A percentile compares a stretch with the other conserved stretches of the same genome.
Evolutionary conservation across 176 grass and related monocot genomes (phyloP).

Genomic region (Raddia distichophylla): DNA sequence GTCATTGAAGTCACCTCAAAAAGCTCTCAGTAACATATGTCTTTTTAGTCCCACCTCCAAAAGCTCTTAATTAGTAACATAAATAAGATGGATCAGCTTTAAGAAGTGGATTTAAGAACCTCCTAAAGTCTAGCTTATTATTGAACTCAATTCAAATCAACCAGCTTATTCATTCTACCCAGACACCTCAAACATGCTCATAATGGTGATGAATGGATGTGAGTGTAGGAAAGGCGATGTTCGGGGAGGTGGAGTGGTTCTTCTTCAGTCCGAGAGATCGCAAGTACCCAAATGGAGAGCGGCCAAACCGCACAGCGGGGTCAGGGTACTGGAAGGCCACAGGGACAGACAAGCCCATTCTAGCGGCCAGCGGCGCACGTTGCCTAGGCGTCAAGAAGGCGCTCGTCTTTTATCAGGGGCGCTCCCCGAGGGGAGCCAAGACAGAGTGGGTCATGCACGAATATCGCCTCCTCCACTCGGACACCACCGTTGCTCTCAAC

Average conservation of each 20-base stretch:
- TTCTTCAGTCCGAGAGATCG: slow-evolving; percentile 59
- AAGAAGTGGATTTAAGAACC: too few relatives aligned
- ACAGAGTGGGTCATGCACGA: slow-evolving; percentile 93
- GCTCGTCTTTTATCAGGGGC: slow-evolving; percentile 57
- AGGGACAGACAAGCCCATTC: slow-evolving; percentile 64
- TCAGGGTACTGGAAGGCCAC: slow-evolving; percentile 75
- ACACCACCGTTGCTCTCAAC: not conserved
- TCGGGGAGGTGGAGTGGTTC: slow-evolving; percentile 53
- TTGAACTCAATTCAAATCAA: too few relatives aligned
- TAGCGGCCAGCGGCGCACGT: slow-evolving; percentile 14
- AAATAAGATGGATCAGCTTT: too few relatives aligned
- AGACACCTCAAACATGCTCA: too few relatives aligned
- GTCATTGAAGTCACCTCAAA: too few relatives aligned
- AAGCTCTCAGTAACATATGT: too few relatives aligned
- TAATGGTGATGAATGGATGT: not conserved
- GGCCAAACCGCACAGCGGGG: slow-evolving; percentile 50
- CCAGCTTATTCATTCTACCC: too few relatives aligned
- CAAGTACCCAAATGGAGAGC: slow-evolving; percentile 54
- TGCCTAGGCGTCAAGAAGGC: slow-evolving; percentile 65
- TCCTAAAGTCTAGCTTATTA: too few relatives aligned
- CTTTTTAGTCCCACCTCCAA: too few relatives aligned
- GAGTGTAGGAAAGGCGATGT: slow-evolving; percentile 38
- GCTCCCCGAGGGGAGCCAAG: slow-evolving; percentile 49
- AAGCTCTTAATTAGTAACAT: too few relatives aligned
- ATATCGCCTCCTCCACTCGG: slow-evolving; percentile 62